phyloP scores from a whole-genome alignment of 257 asterid species.

The Ligustrum vulgare region DNA sequence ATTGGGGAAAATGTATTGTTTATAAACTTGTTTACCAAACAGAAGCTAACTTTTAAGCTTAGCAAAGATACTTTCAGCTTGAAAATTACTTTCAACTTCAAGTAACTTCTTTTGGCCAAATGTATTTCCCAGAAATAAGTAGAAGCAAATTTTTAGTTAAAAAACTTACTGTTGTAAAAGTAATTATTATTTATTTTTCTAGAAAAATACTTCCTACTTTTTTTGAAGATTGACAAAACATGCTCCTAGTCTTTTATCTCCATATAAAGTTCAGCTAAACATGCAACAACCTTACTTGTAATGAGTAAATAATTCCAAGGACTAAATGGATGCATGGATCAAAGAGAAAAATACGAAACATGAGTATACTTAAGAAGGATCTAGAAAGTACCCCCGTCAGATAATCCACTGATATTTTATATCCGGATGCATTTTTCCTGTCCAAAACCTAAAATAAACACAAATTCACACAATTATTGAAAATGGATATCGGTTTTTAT shows the following conservation, averaged over 20 bases:
- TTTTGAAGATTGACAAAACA: too few relatives aligned
- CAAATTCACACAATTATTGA: constrained; percentile 12
- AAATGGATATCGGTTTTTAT: background rate
- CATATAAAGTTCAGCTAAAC: background rate
- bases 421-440: constrained; percentile 46
- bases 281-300: background rate
- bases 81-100: too few relatives aligned
- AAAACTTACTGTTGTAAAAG: background rate
- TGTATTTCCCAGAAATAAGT: background rate
- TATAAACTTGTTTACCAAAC: too few relatives aligned
- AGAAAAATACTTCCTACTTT: background rate
- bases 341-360: constrained; percentile 11
- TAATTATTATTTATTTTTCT: background rate
- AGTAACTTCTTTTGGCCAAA: background rate
- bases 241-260: too few relatives aligned
- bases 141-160: background rate
- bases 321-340: constrained; percentile 6
- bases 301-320: background rate
- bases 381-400: constrained; percentile 58
- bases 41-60: background rate
- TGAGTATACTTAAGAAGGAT: constrained; percentile 11
- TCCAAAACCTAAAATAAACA: constrained; percentile 64
- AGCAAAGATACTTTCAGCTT: background rate
- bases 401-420: constrained; percentile 52
- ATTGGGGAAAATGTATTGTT: too few relatives aligned